Evolutionary conservation across 768 basidiomycete species (phyloP).

Genomic region (Russula earlei): DNA sequence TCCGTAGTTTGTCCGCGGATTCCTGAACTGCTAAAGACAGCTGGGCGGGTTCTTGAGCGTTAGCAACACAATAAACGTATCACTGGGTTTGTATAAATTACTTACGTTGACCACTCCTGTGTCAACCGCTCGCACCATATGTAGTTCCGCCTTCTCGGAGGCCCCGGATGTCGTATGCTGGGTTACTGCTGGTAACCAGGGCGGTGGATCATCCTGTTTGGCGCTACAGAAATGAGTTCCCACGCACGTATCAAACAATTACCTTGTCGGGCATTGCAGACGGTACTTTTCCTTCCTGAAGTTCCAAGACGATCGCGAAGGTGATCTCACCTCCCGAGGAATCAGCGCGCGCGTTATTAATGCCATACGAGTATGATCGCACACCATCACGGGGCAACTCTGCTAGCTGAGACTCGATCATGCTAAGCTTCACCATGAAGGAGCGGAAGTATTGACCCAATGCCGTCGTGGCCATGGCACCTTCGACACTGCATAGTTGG

Average conservation of each 20-base stretch:
- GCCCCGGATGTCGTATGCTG: conserved; percentile 61
- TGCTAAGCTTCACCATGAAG: conserved; percentile 70
- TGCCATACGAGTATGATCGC: background rate
- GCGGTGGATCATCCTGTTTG: conserved; percentile 49
- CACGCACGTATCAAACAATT: background rate
- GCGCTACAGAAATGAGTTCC: conserved; percentile 13
- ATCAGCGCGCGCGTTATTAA: background rate
- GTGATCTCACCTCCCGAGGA: conserved; percentile 50
- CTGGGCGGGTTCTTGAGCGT: conserved; percentile 28
- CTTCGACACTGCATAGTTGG: conserved; percentile 46
- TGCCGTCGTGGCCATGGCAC: conserved; percentile 53
- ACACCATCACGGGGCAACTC: conserved; percentile 47
- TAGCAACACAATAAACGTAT: background rate
- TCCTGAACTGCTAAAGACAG: conserved; percentile 74
- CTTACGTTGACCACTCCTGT: conserved; percentile 75
- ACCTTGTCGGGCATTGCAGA: conserved; percentile 41
- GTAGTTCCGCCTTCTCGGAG: conserved; percentile 58
- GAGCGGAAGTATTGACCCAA: conserved; percentile 74
- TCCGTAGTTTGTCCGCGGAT: conserved; percentile 54
- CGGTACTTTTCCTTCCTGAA: conserved; percentile 56
- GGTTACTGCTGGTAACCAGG: conserved; percentile 69
- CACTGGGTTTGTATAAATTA: background rate
- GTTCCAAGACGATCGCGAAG: conserved; percentile 76
- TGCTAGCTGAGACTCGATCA: conserved; percentile 66
- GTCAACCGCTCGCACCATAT: conserved; percentile 71